phyloP scores from a whole-genome alignment of 225 moss, liverwort and hornwort genomes.

The Neckera pumila region DNA sequence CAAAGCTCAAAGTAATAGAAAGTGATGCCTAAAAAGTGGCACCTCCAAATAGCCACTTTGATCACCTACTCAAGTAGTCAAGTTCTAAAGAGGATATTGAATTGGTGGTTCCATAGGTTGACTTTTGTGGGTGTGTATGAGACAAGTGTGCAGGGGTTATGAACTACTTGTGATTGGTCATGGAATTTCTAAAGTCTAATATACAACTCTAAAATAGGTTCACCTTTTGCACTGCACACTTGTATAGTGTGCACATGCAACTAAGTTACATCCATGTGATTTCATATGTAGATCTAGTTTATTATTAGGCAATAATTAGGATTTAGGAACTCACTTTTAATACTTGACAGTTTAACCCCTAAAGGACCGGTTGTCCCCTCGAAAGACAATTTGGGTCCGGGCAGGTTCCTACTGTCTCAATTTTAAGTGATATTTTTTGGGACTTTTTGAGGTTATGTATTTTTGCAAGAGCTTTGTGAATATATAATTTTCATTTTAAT shows the following conservation, averaged over 20 bases:
- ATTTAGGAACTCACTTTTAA: not conserved
- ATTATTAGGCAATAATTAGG: not conserved
- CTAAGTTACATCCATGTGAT: rapidly evolving
- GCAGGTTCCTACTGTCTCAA: too few relatives aligned
- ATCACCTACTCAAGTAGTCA: not conserved
- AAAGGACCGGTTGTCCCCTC: too few relatives aligned
- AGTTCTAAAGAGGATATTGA: not conserved
- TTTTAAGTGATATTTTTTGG: too few relatives aligned
- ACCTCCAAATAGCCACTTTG: rapidly evolving
- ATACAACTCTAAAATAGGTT: rapidly evolving
- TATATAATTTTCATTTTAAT: too few relatives aligned
- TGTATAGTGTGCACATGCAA: rapidly evolving
- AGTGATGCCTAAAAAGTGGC: not conserved
- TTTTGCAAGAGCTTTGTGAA: too few relatives aligned
- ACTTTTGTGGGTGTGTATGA: rapidly evolving
- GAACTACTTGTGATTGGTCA: not conserved
- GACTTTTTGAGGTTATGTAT: too few relatives aligned
- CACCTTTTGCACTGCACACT: not conserved
- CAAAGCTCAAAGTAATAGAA: not conserved
- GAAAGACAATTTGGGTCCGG: too few relatives aligned
- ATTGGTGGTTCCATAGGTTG: not conserved
- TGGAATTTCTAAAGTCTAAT: not conserved
- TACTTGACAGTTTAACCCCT: not conserved
- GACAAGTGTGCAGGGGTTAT: not conserved
- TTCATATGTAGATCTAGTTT: not conserved